Evolutionary conservation across 2,329 filamentous ascomycete genomes (phyloP).

Genomic region (Diaporthe sp.): DNA sequence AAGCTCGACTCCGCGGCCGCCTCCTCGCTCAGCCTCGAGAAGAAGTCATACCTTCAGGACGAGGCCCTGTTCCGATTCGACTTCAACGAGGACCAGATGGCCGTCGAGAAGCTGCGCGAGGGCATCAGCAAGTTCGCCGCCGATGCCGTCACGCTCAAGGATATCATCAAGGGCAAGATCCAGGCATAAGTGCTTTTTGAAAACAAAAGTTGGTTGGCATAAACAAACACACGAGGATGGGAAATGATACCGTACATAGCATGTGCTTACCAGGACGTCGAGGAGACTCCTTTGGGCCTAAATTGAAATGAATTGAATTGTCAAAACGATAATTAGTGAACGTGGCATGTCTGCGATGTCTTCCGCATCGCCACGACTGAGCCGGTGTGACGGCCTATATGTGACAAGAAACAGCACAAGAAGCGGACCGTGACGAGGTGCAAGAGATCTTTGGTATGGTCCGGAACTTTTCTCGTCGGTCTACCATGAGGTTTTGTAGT

Average conservation of each 20-base stretch:
- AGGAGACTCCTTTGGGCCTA: not conserved
- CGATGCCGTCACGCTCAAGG: constrained; percentile 94
- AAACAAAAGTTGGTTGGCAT: constrained; percentile 9
- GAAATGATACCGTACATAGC: constrained; percentile 36
- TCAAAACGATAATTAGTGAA: not conserved
- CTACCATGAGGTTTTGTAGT: no score
- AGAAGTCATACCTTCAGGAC: constrained; percentile 90
- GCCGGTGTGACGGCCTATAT: no score
- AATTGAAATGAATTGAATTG: constrained; percentile 13
- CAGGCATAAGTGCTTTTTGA: constrained; percentile 50
- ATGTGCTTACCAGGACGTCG: constrained; percentile 9
- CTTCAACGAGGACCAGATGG: constrained; percentile 99
- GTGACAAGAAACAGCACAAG: not conserved
- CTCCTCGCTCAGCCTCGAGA: constrained; percentile 78
- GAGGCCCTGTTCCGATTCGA: constrained; percentile 96
- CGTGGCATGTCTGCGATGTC: no score
- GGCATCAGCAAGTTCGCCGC: constrained; percentile 99
- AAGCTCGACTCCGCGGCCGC: constrained; percentile 86
- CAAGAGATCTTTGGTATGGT: not conserved
- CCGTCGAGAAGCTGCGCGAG: constrained; percentile 98
- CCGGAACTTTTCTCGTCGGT: not conserved
- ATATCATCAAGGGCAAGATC: constrained; percentile 90
- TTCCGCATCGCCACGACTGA: not conserved
- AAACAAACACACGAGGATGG: constrained; percentile 13
- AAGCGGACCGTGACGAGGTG: not conserved